Base-by-base conservation (phyloP, 2,329 filamentous ascomycete species). In the Colletotrichum tanaceti region DNA sequence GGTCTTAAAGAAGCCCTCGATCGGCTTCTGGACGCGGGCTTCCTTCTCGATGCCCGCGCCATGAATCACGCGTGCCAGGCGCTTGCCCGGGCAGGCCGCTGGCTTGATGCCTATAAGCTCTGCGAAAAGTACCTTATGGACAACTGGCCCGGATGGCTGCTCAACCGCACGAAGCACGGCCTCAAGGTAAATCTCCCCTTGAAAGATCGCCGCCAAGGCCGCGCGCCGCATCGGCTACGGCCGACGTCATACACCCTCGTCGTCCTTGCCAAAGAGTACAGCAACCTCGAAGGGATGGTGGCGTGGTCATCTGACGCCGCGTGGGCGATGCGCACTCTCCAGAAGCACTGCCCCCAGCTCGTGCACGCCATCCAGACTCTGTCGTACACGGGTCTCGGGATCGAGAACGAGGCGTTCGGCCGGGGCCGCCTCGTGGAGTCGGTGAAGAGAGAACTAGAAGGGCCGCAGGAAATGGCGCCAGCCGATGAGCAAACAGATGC, bases 61-160 rank as follows among this genome's bases (percentile, higher is more conserved):
- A 97, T 93, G 93, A 96, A 97, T 76, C 84, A 87, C 58, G 90
- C 92, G 71, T 85, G 97, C 63, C 88, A 91, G 73, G 79, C 85
- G 58, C 87, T 98, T 35, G 87, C 89, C 28, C 81, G 84, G 16
- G 83, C 89, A 62, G 84, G 86, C 53, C 83, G 86, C 53, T 85
- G 86, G 73, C 79, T 87, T 55, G 84, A 90, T 22, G 94, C 94
- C 44, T 97, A 96, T 79, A 76, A 81, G 24, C 80, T 90, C 59
- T 95, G 92, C 76, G 95, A 98, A 80, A 80, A 84, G 32, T 87
- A 89, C 69, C 89, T 98, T 63, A 97, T 97, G 87, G 85, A 87
- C 1, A 84, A 87, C 41, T 97, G 94, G 87, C 86, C 87, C 13
- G 93, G 93, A 28, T 98, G 94, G 93, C 71, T 74, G n/a, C 18